Evolutionary conservation across 495 filamentous ascomycete species (phyloP), one percentile per base, ranked within the genome.

Genomic region (Penicillium taxi): DNA sequence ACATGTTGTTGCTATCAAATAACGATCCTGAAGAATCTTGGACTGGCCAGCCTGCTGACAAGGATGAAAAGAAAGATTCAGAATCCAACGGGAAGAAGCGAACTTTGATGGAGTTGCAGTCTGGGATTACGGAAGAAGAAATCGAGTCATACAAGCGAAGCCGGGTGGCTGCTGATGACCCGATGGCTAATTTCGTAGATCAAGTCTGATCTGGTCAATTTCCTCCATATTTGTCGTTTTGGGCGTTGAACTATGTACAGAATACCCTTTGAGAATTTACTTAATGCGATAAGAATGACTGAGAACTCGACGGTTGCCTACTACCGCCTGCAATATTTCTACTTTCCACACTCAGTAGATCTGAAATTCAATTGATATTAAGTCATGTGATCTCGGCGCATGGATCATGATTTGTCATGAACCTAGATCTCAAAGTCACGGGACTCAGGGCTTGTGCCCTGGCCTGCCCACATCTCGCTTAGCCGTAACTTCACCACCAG

Each of bases 101-200:
- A 24, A 82, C 81, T 2, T 47, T 84, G 30, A 72, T 79, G 35
- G 84, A 93, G 46, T 76, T 90, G 64, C 75, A 78, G 41, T 48
- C 61, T 3, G 84, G 82, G 2, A 69, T 90, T 22, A 77, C 76
- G 2, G 85, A 93, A 50, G 83, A 83, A 18, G 86, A 93, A 38
- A 67, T 93, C 56, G 87, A 94, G 36, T 75, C 75, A 17, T 94
- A 89, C 58, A 79, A 84, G 45, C 69, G 75, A 43, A 86, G 84
- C 45, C 69, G 78, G 43, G 65, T 76, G 30, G 70, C 72, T 14
- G 74, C 77, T 3, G 73, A 84, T 35, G 88, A 95, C 66, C 88
- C 88, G 2, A 95, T 94, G 88, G 83, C 85, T 6, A 74, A 73
- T 4, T 79, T 86, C 41, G 57, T 87, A 12, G 74, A 76, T 8